phyloP scores from a whole-genome alignment of 2,329 filamentous ascomycete genomes.

The Coniella vitis region DNA sequence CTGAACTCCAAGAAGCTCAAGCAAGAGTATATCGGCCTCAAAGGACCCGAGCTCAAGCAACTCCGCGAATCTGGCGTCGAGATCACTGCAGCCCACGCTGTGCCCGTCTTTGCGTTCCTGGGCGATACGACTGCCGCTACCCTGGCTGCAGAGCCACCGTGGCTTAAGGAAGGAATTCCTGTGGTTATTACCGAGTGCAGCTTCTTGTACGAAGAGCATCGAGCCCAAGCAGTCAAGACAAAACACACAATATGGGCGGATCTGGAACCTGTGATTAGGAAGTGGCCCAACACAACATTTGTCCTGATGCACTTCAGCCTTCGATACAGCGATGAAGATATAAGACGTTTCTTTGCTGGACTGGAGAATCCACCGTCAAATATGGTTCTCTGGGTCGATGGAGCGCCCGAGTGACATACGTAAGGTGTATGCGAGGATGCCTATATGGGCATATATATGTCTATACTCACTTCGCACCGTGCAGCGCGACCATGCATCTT shows the following conservation, averaged over 20 bases:
- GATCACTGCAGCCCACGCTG: conserved; percentile 32
- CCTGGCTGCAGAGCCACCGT: conserved; percentile 32
- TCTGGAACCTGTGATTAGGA: conserved; percentile 36
- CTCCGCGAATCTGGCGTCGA: conserved; percentile 31
- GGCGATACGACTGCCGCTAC: conserved; percentile 39
- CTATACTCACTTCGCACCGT: not conserved
- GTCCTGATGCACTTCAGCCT: conserved; percentile 42
- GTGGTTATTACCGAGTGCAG: conserved; percentile 45
- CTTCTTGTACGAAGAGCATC: conserved; percentile 37
- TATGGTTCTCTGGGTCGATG: conserved; percentile 42
- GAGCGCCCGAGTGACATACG: conserved; percentile 13
- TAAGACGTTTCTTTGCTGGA: conserved; percentile 34
- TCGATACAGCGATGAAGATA: conserved; percentile 34
- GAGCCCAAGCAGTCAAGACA: conserved; percentile 36
- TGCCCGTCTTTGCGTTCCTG: conserved; percentile 40
- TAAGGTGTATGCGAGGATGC: not conserved
- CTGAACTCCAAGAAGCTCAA: conserved; percentile 32
- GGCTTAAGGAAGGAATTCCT: conserved; percentile 32
- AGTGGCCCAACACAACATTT: conserved; percentile 36
- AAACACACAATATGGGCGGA: conserved; percentile 42
- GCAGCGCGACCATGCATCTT: not conserved
- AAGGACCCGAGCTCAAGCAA: conserved; percentile 30
- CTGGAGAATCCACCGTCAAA: conserved; percentile 33
- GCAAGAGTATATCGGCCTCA: conserved; percentile 29
- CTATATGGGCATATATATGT: not conserved